phyloP scores from a whole-genome alignment of 805 yeast genomes.

The Saccharomycopsis selenospora region DNA sequence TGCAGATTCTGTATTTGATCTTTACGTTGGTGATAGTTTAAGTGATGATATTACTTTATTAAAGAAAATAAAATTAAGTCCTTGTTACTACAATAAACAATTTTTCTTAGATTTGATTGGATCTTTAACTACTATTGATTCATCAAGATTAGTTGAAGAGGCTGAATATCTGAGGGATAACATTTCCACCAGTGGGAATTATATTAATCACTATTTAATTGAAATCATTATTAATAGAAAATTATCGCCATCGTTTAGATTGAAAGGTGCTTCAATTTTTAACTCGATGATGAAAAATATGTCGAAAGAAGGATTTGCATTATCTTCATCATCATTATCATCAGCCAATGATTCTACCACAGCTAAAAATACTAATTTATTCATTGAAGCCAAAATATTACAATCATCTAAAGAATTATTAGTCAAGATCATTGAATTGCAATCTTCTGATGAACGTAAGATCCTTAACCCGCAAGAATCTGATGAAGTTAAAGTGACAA shows the following conservation, averaged over 20 bases:
- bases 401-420: constrained; percentile 42
- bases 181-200: constrained; percentile 9
- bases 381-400: constrained; percentile 44
- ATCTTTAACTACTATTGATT: constrained; percentile 45
- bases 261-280: constrained; percentile 43
- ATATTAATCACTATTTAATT: constrained; percentile 34
- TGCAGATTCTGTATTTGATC: constrained; percentile 21
- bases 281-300: constrained; percentile 38
- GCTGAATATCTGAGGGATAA: neutral
- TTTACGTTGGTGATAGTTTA: constrained; percentile 22
- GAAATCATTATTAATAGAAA: constrained; percentile 38
- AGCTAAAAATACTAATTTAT: constrained; percentile 18
- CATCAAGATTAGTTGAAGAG: constrained; percentile 37
- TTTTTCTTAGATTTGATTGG: constrained; percentile 50
- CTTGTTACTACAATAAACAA: constrained; percentile 49
- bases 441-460: constrained; percentile 23
- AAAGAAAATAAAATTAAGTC: constrained; percentile 21
- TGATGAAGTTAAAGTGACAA: neutral
- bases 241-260: constrained; percentile 38
- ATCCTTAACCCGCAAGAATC: constrained; percentile 19
- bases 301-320: constrained; percentile 11
- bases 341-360: constrained; percentile 8
- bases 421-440: constrained; percentile 32
- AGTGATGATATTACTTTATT: constrained; percentile 1
- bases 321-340: neutral